A percentile compares a stretch with the other conserved stretches of the same genome.
These are phyloP conservation scores for Phytophthora ohioensis DNA, from an alignment of 352 stramenopile genomes.

Conservation along the genomic window DNA sequence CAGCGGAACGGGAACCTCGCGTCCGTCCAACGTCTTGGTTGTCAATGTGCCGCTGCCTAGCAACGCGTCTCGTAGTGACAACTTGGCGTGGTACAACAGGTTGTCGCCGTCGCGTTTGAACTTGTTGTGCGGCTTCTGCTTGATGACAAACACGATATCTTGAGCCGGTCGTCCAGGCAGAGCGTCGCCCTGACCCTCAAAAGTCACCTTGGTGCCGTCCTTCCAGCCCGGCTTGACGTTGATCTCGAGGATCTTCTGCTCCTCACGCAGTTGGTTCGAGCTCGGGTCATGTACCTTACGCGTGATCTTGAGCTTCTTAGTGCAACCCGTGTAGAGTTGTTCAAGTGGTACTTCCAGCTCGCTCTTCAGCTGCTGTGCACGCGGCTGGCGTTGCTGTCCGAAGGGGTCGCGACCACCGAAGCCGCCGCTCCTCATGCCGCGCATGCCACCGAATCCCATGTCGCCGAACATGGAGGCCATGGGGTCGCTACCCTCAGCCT, in stretches of 20 bases:
- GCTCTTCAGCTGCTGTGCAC: constrained; percentile 67
- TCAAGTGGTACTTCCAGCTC: constrained; percentile 95
- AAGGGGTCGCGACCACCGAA: constrained; percentile 58
- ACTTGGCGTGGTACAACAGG: constrained; percentile 94
- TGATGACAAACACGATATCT: constrained; percentile 96
- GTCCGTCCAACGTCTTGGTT: constrained; percentile 95
- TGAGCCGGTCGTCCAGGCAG: constrained; percentile 92
- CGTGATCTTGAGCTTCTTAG: constrained; percentile 96
- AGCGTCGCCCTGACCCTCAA: constrained; percentile 93
- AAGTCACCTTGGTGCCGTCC: constrained; percentile 96
- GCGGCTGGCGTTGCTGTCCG: constrained; percentile 35
- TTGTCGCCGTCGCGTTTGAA: constrained; percentile 96
- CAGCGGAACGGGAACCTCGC: constrained; percentile 90
- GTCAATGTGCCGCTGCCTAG: constrained; percentile 91
- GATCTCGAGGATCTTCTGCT: constrained; percentile 96
- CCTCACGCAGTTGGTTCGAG: constrained; percentile 92
- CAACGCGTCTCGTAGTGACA: constrained; percentile 96
- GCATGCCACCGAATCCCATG: constrained; percentile 66
- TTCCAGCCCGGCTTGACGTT: constrained; percentile 97
- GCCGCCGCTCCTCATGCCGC: constrained; percentile 45
- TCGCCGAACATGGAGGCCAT: constrained; percentile 77
- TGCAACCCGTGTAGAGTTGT: constrained; percentile 81
- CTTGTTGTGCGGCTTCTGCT: constrained; percentile 90
- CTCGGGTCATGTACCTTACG: constrained; percentile 89
- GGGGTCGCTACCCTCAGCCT: constrained; percentile 75